These are phyloP conservation scores for Calocybe cyanea DNA, from an alignment of 768 basidiomycete genomes.

Conservation along the genomic window DNA sequence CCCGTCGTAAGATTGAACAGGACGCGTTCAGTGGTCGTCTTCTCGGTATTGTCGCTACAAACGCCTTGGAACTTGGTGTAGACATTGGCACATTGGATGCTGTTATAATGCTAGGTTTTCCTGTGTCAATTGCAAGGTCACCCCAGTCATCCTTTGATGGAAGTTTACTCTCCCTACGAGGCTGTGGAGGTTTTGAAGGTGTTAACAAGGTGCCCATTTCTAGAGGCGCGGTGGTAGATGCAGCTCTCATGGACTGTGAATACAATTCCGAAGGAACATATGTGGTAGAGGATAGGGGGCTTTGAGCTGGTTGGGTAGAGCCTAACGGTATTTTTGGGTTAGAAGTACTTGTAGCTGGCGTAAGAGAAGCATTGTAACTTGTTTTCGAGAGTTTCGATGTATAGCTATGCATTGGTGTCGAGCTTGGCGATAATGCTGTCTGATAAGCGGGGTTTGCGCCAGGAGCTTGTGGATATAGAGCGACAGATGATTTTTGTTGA, in stretches of 20 bases:
- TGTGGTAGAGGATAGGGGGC: constrained; percentile 3
- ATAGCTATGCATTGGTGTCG: constrained; percentile 3
- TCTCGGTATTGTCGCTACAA: constrained; percentile 85
- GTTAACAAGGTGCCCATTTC: constrained; percentile 50
- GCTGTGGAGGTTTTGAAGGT: constrained; percentile 60
- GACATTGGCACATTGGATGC: constrained; percentile 88
- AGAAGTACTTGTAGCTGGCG: constrained; percentile 11
- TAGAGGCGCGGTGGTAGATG: constrained; percentile 19
- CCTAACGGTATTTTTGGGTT: constrained; percentile 10
- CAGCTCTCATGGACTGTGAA: no score
- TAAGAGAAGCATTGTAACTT: constrained; percentile 27
- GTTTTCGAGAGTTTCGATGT: constrained; percentile 12
- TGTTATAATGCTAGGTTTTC: constrained; percentile 87
- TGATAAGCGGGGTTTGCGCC: constrained; percentile 6
- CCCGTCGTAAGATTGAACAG: constrained; percentile 77
- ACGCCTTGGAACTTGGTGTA: constrained; percentile 88
- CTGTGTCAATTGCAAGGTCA: constrained; percentile 74
- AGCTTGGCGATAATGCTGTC: not conserved
- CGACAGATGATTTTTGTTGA: constrained; percentile 4
- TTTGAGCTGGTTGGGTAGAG: constrained; percentile 4
- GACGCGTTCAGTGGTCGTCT: constrained; percentile 84
- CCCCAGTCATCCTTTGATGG: constrained; percentile 69
- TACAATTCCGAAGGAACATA: constrained; percentile 7
- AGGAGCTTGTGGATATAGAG: constrained; percentile 5
- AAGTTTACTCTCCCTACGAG: constrained; percentile 43